Evolutionary conservation across 495 filamentous ascomycete species (phyloP).

Genomic region (Pseudotulostoma volvatum): DNA sequence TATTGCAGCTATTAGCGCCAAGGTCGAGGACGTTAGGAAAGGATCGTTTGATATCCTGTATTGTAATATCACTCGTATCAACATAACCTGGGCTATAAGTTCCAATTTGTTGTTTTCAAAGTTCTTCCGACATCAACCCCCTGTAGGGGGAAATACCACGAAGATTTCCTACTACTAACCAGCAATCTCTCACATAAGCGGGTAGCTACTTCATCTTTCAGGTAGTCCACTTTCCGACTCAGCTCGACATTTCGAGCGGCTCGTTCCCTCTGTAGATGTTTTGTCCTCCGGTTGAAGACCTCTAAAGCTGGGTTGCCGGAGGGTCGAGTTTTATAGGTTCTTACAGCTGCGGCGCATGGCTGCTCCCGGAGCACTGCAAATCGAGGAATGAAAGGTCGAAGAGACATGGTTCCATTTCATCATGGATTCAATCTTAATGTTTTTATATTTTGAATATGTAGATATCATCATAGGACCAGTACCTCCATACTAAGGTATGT

Average conservation of each 20-base stretch:
- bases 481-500: too few species aligned
- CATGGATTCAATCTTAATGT: too few species aligned
- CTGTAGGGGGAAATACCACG: too few species aligned
- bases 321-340: constrained; percentile 59
- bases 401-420: neutral
- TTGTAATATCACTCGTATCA: constrained; percentile 4
- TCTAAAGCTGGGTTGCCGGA: constrained; percentile 61
- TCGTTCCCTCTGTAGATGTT: constrained; percentile 82
- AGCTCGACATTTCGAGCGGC: constrained; percentile 51
- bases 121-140: too few species aligned
- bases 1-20: constrained; percentile 89
- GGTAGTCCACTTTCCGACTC: constrained; percentile 71
- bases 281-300: constrained; percentile 78
- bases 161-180: constrained; percentile 26
- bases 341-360: constrained; percentile 9
- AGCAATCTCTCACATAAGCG: constrained; percentile 77
- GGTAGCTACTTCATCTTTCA: constrained; percentile 78
- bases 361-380: neutral
- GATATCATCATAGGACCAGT: too few species aligned
- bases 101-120: too few species aligned
- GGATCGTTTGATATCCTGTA: constrained; percentile 74
- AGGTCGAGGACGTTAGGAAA: constrained; percentile 81
- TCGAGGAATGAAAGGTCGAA: neutral
- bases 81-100: too few species aligned
- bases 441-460: too few species aligned